A percentile compares a stretch with the other conserved stretches of the same genome.
Evolutionary conservation across 169 alveolate species (phyloP).

Genomic region (Plasmodium knowlesi): DNA sequence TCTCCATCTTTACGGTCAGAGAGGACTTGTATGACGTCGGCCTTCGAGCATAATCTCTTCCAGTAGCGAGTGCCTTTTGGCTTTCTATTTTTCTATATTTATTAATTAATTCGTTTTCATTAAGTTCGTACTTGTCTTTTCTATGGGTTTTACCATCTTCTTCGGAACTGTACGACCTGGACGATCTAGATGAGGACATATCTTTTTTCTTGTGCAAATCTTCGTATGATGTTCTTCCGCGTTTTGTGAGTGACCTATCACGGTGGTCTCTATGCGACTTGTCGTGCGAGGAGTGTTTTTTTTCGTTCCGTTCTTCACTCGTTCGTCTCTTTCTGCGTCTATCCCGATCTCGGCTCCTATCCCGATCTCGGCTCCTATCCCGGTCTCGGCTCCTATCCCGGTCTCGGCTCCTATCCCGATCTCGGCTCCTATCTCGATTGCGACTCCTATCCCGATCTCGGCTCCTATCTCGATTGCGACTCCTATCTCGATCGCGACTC

Average conservation of each 20-base stretch:
- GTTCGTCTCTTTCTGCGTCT: slow-evolving; percentile 25
- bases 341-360: slow-evolving; percentile 7
- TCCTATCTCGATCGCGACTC: background rate
- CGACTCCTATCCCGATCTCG: slow-evolving; percentile 10
- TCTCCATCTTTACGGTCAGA: slow-evolving; percentile 78
- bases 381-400: background rate
- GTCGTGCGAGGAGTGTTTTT: slow-evolving; percentile 22
- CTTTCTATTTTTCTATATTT: slow-evolving; percentile 81
- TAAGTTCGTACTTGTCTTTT: slow-evolving; percentile 52
- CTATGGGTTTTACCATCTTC: background rate
- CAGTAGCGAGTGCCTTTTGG: slow-evolving; percentile 83
- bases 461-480: background rate
- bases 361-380: background rate
- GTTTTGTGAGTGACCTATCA: slow-evolving; percentile 16
- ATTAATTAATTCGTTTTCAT: slow-evolving; percentile 77
- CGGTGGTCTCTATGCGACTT: slow-evolving; percentile 21
- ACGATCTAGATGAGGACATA: slow-evolving; percentile 22
- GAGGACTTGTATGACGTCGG: slow-evolving; percentile 85
- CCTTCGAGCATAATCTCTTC: slow-evolving; percentile 84
- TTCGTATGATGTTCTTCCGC: slow-evolving; percentile 12
- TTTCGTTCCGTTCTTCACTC: slow-evolving; percentile 1
- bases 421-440: background rate
- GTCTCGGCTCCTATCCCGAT: background rate
- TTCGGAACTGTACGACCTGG: slow-evolving; percentile 12
- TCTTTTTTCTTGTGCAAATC: slow-evolving; percentile 18